Evolutionary conservation across 305 asterid genomes (phyloP).

Genomic region (Fraxinus latifolia): DNA sequence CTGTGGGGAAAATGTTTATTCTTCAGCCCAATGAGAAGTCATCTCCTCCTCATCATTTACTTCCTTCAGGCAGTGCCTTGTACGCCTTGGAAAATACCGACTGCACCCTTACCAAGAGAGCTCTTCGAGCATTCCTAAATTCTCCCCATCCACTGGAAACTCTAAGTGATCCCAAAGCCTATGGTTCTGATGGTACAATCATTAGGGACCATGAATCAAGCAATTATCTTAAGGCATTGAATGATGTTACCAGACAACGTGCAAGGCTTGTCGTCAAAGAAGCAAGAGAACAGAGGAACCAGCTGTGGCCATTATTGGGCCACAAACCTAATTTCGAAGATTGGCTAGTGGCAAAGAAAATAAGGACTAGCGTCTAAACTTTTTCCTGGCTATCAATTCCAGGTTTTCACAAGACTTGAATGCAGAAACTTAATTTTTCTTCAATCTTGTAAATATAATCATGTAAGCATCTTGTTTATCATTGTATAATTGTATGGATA

Average conservation of each 20-base stretch:
- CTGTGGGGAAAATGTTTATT: slow-evolving; percentile 73
- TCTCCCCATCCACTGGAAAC: slow-evolving; percentile 85
- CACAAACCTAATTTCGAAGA: slow-evolving; percentile 38
- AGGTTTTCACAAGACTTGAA: not conserved
- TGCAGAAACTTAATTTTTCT: not conserved
- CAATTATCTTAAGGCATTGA: slow-evolving; percentile 73
- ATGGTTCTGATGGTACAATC: slow-evolving; percentile 79
- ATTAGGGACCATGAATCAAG: slow-evolving; percentile 80
- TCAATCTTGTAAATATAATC: slow-evolving; percentile 28
- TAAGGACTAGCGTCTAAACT: slow-evolving; percentile 39
- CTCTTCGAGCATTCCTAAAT: slow-evolving; percentile 60
- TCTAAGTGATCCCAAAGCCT: slow-evolving; percentile 72
- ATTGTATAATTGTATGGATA: not conserved
- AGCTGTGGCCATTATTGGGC: slow-evolving; percentile 63
- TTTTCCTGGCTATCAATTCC: not conserved
- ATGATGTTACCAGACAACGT: slow-evolving; percentile 49
- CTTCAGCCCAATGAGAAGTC: slow-evolving; percentile 82
- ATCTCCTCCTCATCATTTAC: slow-evolving; percentile 73
- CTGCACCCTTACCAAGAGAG: slow-evolving; percentile 35
- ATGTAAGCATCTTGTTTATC: not conserved
- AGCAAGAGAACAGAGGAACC: slow-evolving; percentile 55
- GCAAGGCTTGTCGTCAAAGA: slow-evolving; percentile 39
- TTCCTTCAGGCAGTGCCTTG: slow-evolving; percentile 63
- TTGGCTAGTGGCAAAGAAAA: slow-evolving; percentile 25
- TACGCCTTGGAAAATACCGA: slow-evolving; percentile 39